Base-by-base conservation (phyloP, 2,329 filamentous ascomycete genomes). In the Volutella citrinella region DNA sequence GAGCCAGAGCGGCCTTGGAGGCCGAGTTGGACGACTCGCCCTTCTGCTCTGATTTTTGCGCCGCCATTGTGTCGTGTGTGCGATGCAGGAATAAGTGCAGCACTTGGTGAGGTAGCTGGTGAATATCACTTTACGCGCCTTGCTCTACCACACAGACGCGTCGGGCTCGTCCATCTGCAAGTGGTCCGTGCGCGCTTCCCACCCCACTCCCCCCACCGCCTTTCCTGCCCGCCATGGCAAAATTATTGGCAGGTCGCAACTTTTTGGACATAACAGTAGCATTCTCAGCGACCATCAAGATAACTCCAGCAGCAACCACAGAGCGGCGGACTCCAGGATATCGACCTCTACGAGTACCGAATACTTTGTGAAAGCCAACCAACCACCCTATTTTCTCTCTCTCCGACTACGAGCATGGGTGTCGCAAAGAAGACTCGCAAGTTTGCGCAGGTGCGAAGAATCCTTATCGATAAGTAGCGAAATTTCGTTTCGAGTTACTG, bases 351-450 rank as follows among this genome's bases (percentile, higher is more conserved):
- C n/a, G n/a, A n/a, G n/a, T n/a, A n/a, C n/a, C n/a, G n/a, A n/a
- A n/a, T n/a, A n/a, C n/a, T n/a, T n/a, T n/a, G n/a, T n/a, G n/a
- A n/a, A n/a, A n/a, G n/a, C n/a, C n/a, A n/a, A n/a, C n/a, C n/a
- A n/a, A n/a, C n/a, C n/a, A n/a, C n/a, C n/a, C n/a, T n/a, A n/a
- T n/a, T n/a, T n/a, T n/a, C n/a, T n/a, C n/a, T n/a, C n/a, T n/a
- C n/a, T n/a, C n/a, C n/a, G n/a, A n/a, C n/a, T 15, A 40, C 26
- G 28, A 48, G 37, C 43, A 96, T 96, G 91, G 90, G 89, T 66
- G 79, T 89, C 50, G 79, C 82, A 45, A 95, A 95, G 71, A 87
- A 82, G 62, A 95, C 87, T 33, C 82, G 90, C 69, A 96, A 96
- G 70, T 97, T 95, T 62, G 91, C 81, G 30, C 69, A 75, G 59